These are phyloP conservation scores for Petunia secreta DNA, from an alignment of 257 asterid species.

Conservation along the genomic window DNA sequence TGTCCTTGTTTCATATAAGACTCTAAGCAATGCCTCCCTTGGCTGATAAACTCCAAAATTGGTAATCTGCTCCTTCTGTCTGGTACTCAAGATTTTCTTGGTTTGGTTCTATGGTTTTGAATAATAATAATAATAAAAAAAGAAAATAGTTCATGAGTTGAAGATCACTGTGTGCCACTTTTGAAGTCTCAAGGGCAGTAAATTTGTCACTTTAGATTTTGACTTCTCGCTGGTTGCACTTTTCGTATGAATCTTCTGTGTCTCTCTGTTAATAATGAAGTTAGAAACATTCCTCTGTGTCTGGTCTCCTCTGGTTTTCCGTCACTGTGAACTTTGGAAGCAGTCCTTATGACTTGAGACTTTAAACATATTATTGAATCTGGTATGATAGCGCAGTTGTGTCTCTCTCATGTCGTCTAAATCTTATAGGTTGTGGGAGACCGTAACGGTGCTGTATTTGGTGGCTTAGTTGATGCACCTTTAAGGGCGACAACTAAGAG, in stretches of 20 bases:
- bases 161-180: not conserved
- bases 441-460: slow-evolving; percentile 82
- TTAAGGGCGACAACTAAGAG: slow-evolving; percentile 68
- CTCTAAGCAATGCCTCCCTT: not conserved
- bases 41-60: slow-evolving; percentile 1
- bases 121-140: not conserved
- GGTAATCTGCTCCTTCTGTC: slow-evolving; percentile 11
- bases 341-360: not conserved
- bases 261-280: not conserved
- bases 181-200: not conserved
- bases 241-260: not conserved
- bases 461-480: slow-evolving; percentile 97
- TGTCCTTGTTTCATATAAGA: not conserved
- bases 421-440: slow-evolving; percentile 87
- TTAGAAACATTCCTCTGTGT: not conserved
- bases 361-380: not conserved
- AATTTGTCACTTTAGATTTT: not conserved
- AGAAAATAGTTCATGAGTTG: not conserved
- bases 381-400: not conserved
- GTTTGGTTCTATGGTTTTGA: not conserved
- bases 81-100: slow-evolving; percentile 17
- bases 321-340: not conserved
- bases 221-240: slow-evolving; percentile 15
- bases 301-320: not conserved
- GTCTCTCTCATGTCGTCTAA: slow-evolving; percentile 19